phyloP scores from a whole-genome alignment of 2,329 filamentous ascomycete species.

The Verticillium zaregamsianum region DNA sequence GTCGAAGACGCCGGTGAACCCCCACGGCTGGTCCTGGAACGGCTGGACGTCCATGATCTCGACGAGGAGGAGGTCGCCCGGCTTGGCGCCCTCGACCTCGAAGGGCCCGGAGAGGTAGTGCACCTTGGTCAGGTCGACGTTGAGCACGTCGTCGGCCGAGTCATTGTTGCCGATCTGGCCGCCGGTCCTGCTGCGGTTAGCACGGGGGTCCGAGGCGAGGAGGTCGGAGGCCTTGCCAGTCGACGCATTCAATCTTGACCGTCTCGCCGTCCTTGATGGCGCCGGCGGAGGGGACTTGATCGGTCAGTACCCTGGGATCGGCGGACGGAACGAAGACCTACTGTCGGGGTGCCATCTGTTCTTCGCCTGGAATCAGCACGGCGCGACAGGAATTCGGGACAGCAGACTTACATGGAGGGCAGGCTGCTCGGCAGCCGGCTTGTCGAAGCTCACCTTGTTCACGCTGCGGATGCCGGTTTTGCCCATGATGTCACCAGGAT shows the following conservation, averaged over 20 bases:
- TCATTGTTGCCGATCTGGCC: conserved; percentile 89
- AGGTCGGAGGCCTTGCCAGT: conserved; percentile 50
- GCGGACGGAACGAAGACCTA: conserved; percentile 32
- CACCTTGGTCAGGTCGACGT: conserved; percentile 78
- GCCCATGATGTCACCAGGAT: conserved; percentile 46
- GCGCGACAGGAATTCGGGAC: not conserved
- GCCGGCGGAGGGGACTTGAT: conserved; percentile 65
- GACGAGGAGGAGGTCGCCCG: conserved; percentile 79
- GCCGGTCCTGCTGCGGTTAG: conserved; percentile 45
- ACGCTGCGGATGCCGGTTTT: conserved; percentile 58
- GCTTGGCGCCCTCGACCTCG: conserved; percentile 77
- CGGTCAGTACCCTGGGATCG: conserved; percentile 1
- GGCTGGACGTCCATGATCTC: conserved; percentile 95
- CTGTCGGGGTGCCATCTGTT: conserved; percentile 94
- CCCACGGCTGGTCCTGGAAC: conserved; percentile 81
- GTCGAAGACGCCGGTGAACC: conserved; percentile 80
- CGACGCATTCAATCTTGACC: conserved; percentile 89
- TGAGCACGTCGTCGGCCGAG: conserved; percentile 79
- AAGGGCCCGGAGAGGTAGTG: conserved; percentile 91
- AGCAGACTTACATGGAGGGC: conserved; percentile 63
- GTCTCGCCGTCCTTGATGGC: conserved; percentile 79
- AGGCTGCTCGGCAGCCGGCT: conserved; percentile 64
- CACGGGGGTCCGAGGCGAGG: not conserved
- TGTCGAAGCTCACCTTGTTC: conserved; percentile 69
- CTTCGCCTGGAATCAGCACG: conserved; percentile 31